These are phyloP conservation scores for Kwoniella sp. DNA, from an alignment of 768 basidiomycete genomes.

Conservation along the genomic window DNA sequence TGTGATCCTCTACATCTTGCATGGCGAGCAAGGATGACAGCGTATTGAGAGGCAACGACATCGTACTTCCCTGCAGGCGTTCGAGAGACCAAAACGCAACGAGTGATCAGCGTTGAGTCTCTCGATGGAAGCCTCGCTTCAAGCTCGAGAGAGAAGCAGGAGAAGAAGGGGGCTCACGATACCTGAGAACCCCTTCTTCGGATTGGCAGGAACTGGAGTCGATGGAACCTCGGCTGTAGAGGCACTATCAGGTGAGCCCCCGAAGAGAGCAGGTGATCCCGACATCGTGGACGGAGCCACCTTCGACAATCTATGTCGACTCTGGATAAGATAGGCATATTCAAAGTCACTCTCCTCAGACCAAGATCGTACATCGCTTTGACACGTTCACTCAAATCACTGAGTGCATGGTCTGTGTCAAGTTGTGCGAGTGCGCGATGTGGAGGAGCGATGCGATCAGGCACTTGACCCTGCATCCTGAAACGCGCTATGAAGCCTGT, in stretches of 20 bases:
- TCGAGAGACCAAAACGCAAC: too few relatives aligned
- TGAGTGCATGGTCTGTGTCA: neutral
- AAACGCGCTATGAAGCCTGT: neutral
- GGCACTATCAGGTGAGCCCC: neutral
- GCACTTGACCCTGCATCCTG: neutral
- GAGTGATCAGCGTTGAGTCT: too few relatives aligned
- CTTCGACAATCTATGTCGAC: too few relatives aligned
- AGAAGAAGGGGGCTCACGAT: neutral
- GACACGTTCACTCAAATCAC: neutral
- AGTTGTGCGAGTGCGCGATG: neutral
- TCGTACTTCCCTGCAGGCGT: conserved; percentile 13
- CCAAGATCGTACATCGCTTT: neutral
- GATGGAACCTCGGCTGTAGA: neutral
- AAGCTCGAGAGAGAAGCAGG: neutral
- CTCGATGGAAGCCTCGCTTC: neutral
- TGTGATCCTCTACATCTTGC: conserved; percentile 50
- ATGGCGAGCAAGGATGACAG: conserved; percentile 43
- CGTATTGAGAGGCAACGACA: conserved; percentile 26
- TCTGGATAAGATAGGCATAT: too few relatives aligned
- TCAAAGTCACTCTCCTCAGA: neutral
- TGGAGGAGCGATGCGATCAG: neutral
- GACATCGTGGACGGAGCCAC: conserved; percentile 16
- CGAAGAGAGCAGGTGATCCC: neutral
- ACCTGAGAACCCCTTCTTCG: conserved; percentile 6
- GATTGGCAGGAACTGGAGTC: neutral